Evolutionary conservation across 1,284 basidiomycete species (phyloP), one percentile per base, ranked within the genome.

Genomic region (Neonothopanus nambi): DNA sequence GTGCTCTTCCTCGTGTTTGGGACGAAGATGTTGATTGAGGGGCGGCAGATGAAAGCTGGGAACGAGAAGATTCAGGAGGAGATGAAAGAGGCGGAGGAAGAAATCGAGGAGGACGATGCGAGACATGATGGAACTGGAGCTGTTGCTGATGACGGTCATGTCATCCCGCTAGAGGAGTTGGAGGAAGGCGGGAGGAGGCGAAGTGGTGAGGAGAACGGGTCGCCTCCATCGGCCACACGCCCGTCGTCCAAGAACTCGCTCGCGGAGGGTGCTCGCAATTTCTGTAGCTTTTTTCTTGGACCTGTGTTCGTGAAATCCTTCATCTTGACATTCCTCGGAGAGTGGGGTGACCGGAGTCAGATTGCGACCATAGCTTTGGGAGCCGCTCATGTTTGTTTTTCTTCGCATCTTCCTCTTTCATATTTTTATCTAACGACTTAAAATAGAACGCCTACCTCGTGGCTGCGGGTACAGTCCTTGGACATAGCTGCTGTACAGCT

Each of bases 311-410:
- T 96, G 2, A 95, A 99, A 70, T 87, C 94, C 0, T 99, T 99
- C 63, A 75, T 96, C 36, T 78, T 99, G 53, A 98, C 96, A 0
- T 99, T 99, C 71, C 78, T 99, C 11, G 97, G 95, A 20, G 96
- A 99, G 71, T 99, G 96, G 96, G 97, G 96, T 1, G 97, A 99
- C 72, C 77, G 96, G 41, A 95, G 91, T 65, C 97, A 99, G 73
- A 96, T 99, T 62, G 91, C 97, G 0, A 99, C 96, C 0, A 98
- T 99, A 60, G 95, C 94, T 2, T 78, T 99, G 45, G 97, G 91
- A 1, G 95, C 96, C 33, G 93, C 96, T 21, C 93, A 98, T 75
- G 95, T 98, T 47, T 30, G 74, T 72, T 46, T 57, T 55, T 12
- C 33, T 53, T 50, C 23, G 55, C 39, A n/a, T 39, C 48, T 60